A percentile compares a stretch with the other conserved stretches of the same genome.
Conservation (phyloP, 371 early-diverging fungal genomes). For the Mucor velutinosus region DNA sequence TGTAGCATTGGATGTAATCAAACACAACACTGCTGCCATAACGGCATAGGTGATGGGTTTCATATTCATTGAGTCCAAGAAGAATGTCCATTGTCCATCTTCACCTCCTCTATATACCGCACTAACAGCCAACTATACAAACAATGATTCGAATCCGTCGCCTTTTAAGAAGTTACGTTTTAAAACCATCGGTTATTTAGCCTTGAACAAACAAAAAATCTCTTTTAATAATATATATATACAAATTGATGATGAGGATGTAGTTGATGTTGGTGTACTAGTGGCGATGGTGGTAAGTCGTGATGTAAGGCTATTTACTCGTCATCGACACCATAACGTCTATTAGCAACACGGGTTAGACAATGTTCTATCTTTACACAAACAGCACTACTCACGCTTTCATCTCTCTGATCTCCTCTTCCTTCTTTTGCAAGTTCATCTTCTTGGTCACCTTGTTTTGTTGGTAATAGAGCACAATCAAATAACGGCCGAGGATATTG, state of each 20-base stretch:
- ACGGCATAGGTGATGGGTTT: not conserved
- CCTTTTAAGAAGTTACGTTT: not conserved
- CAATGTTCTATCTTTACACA: not conserved
- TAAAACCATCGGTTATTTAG: not conserved
- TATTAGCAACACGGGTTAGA: constrained; percentile 1
- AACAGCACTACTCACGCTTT: constrained; percentile 57
- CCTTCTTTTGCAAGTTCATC: constrained; percentile 83
- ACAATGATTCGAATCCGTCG: not conserved
- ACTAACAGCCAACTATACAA: not conserved
- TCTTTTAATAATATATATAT: not conserved
- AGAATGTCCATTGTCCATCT: not conserved
- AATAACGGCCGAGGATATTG: constrained; percentile 93
- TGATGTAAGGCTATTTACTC: constrained; percentile 14
- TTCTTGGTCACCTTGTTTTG: constrained; percentile 81
- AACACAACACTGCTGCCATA: not conserved
- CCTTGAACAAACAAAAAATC: not conserved
- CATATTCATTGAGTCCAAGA: not conserved
- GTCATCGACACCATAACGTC: constrained; percentile 49
- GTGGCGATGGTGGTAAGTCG: not conserved
- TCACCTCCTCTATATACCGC: not conserved
- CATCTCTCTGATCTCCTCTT: constrained; percentile 83
- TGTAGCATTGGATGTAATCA: not conserved
- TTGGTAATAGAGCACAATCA: constrained; percentile 94
- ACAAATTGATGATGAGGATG: not conserved
- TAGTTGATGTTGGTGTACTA: not conserved